phyloP scores from a whole-genome alignment of 2,329 filamentous ascomycete species.

The Cladosporium cucumerinum region DNA sequence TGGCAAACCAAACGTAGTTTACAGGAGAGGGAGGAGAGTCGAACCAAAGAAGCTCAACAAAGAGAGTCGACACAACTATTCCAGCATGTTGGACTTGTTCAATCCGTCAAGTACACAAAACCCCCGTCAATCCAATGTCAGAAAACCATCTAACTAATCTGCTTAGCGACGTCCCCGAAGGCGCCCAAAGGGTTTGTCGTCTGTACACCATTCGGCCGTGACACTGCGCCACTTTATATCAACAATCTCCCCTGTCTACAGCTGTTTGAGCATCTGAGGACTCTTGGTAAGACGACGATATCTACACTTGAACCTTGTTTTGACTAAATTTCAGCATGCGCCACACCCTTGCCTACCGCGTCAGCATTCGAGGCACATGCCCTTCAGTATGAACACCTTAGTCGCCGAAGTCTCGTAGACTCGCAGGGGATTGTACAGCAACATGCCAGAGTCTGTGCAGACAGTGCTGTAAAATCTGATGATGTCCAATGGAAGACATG shows the following conservation, averaged over 20 bases:
- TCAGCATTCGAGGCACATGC: neutral
- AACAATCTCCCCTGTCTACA: conserved; percentile 5
- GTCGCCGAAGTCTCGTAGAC: neutral
- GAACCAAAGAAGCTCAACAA: conserved; percentile 2
- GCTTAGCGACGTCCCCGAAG: neutral
- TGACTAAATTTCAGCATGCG: neutral
- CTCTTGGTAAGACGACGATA: neutral
- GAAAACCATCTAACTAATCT: neutral
- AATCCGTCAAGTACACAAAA: neutral
- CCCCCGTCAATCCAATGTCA: neutral
- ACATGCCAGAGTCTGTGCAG: neutral
- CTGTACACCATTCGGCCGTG: neutral
- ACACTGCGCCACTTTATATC: neutral
- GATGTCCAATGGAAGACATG: neutral
- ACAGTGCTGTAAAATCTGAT: neutral
- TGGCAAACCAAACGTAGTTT: neutral
- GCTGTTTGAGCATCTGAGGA: neutral
- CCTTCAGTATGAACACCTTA: neutral
- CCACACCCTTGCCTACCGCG: neutral
- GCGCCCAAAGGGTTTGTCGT: neutral
- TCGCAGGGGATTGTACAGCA: neutral
- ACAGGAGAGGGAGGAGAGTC: neutral
- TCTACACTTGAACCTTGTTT: neutral
- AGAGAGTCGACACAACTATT: neutral
- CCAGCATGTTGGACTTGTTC: neutral